phyloP scores from a whole-genome alignment of 2,329 filamentous ascomycete genomes.

The Fusarium sp. region DNA sequence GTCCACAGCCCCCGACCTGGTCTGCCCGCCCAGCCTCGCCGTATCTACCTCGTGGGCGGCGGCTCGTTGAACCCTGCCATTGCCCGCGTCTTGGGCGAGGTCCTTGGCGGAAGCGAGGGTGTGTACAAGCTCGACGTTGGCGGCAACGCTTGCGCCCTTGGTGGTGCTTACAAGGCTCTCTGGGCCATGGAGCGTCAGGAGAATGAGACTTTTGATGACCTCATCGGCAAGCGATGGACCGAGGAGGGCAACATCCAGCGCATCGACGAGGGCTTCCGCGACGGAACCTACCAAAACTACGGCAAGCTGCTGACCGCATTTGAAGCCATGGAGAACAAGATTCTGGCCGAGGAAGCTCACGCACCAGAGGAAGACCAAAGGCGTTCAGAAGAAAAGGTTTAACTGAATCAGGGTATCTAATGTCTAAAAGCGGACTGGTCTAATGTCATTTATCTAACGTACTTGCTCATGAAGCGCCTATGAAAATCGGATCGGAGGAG shows the following conservation, averaged over 20 bases:
- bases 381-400: constrained; percentile 16
- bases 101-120: constrained; percentile 86
- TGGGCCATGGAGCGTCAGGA: constrained; percentile 80
- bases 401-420: constrained; percentile 43
- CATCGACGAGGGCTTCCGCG: constrained; percentile 81
- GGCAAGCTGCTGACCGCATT: constrained; percentile 79
- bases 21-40: constrained; percentile 82
- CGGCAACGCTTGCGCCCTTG: constrained; percentile 92
- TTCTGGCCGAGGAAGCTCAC: constrained; percentile 57
- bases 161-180: constrained; percentile 93
- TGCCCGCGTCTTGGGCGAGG: constrained; percentile 81
- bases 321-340: constrained; percentile 73
- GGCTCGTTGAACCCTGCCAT: constrained; percentile 91
- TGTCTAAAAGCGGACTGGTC: constrained; percentile 35
- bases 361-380: constrained; percentile 11
- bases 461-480: constrained; percentile 89
- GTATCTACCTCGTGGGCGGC: constrained; percentile 94
- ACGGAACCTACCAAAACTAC: constrained; percentile 78
- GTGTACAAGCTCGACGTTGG: constrained; percentile 94
- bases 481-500: constrained; percentile 95
- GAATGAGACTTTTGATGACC: constrained; percentile 83
- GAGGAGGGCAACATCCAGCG: constrained; percentile 83
- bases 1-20: constrained; percentile 63
- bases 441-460: constrained; percentile 58
- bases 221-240: constrained; percentile 84